A percentile compares a stretch with the other conserved stretches of the same genome.
These are phyloP conservation scores for Rhinocladiella similis DNA, from an alignment of 2,329 filamentous ascomycete species.

Conservation along the genomic window DNA sequence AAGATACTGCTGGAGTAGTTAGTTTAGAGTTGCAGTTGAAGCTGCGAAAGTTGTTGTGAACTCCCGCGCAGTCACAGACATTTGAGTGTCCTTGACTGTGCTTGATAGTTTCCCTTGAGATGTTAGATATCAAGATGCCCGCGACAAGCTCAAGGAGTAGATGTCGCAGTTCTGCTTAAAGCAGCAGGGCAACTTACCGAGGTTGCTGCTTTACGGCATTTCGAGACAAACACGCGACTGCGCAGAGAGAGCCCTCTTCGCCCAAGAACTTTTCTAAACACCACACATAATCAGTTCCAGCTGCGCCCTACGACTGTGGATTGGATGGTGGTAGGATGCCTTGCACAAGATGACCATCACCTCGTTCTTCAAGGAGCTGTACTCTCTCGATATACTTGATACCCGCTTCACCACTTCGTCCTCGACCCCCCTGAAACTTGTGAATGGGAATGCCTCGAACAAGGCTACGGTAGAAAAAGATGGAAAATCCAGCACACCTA, in stretches of 20 bases:
- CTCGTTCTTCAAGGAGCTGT: constrained; percentile 53
- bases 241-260: too few relatives aligned
- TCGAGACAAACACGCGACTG: not conserved
- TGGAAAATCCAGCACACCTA: constrained; percentile 36
- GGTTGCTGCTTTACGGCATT: not conserved
- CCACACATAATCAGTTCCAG: too few relatives aligned
- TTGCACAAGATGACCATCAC: constrained; percentile 18
- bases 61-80: not conserved
- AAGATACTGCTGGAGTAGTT: constrained; percentile 14
- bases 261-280: not conserved
- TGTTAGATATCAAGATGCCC: not conserved
- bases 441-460: constrained; percentile 50
- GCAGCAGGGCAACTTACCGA: not conserved
- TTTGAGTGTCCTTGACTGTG: not conserved
- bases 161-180: not conserved
- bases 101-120: not conserved
- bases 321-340: constrained; percentile 2
- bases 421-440: constrained; percentile 63
- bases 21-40: constrained; percentile 17
- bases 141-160: too few relatives aligned
- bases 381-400: constrained; percentile 68
- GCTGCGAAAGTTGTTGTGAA: constrained; percentile 8
- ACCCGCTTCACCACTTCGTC: constrained; percentile 72
- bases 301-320: too few relatives aligned
- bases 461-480: constrained; percentile 17